A percentile compares a stretch with the other conserved stretches of the same genome.
Conservation (phyloP, 352 stramenopile genomes). For the Phytophthora crassamura region DNA sequence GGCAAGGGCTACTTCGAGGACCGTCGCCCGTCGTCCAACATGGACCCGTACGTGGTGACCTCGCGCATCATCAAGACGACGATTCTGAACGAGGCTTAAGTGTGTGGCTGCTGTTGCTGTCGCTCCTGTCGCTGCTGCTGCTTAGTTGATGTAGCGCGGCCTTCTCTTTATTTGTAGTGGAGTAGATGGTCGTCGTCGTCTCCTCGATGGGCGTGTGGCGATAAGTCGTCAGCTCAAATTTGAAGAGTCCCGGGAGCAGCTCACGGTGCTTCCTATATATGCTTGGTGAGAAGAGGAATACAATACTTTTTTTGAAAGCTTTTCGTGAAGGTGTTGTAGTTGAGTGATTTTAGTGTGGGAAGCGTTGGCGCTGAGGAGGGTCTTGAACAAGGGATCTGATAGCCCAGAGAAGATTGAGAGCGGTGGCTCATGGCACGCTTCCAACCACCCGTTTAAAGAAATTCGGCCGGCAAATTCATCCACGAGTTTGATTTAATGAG, state of each 20-base stretch:
- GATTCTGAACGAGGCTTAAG: slow-evolving; percentile 81
- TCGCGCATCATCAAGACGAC: slow-evolving; percentile 97
- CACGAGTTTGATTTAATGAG: too few relatives aligned
- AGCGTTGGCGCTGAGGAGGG: too few relatives aligned
- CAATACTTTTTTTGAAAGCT: slow-evolving; percentile 21
- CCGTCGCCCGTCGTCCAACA: slow-evolving; percentile 97
- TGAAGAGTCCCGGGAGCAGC: background rate
- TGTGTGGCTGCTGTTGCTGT: too few relatives aligned
- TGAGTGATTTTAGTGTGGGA: background rate
- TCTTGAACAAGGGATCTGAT: too few relatives aligned
- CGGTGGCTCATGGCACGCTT: background rate
- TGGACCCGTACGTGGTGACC: slow-evolving; percentile 98
- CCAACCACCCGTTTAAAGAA: background rate
- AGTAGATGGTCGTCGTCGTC: background rate
- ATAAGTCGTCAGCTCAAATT: background rate
- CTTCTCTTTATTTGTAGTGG: slow-evolving; percentile 22
- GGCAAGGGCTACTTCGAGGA: slow-evolving; percentile 96
- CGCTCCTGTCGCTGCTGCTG: background rate
- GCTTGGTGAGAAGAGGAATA: slow-evolving; percentile 31
- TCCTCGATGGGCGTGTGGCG: too few relatives aligned
- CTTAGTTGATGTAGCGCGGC: background rate
- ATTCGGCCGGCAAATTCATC: background rate
- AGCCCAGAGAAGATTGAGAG: too few relatives aligned
- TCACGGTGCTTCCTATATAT: slow-evolving; percentile 35
- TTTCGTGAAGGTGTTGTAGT: background rate